Base-by-base conservation (phyloP, 495 filamentous ascomycete species). In the Chaetomidium leptoderma region DNA sequence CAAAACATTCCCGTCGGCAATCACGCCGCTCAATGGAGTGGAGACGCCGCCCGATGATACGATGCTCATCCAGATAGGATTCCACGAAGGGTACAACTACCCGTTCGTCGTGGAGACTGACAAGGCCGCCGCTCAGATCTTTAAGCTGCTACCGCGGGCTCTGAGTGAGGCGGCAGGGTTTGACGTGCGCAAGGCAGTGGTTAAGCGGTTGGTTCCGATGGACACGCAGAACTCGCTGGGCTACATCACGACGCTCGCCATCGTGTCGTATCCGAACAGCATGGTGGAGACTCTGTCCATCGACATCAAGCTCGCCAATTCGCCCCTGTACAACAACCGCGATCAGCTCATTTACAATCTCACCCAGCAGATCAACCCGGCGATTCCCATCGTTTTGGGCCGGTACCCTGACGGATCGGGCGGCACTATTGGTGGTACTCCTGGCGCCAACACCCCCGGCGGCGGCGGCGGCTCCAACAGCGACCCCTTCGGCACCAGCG, bases 221-320 rank as follows among this genome's bases (percentile, higher is more conserved):
- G 86, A 96, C 67, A 95, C 89, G 16, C 80, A 77, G 21, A 64
- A 72, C 36, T 80, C 70, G 42, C 75, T 86, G 29, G 87, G 88
- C 29, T 98, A 87, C 74, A 83, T 95, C 62, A 91, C 91, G 3
- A 97, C 92, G 2, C 71, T 95, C 39, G 91, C 89, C 27, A 71
- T 86, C 61, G 80, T 83, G 26, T 92, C 82, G 64, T 85, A 95
- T 62, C 92, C 92, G 6, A 69, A 60, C 2, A 78, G 81, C 60
- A 71, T 86, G 68, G 78, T 92, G 44, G 76, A 83, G 37, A 67
- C 80, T 9, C 74, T 98, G 13, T 63, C 73, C 17, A 70, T 84
- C 26, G 81, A 87, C 55, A 78, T 95, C 55, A 81, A 81, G 56
- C 82, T 84, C 52, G 88, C 88, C 21, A 78, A 74, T 43, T 85